Conservation (phyloP, 306 rosid genomes). For the Arachis hypogaea region DNA sequence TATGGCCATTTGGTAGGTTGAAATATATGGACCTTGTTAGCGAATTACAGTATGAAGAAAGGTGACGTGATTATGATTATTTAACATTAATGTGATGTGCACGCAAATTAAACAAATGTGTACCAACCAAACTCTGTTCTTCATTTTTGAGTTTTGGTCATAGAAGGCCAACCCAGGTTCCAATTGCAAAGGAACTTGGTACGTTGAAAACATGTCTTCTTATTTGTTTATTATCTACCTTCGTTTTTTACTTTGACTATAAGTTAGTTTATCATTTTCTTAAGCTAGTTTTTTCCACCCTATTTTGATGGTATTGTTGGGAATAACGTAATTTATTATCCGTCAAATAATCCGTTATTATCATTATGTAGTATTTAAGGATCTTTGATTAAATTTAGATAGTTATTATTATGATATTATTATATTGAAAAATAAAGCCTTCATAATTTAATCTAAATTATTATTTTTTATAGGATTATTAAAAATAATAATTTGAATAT, state of each 20-base stretch:
- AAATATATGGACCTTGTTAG: not conserved
- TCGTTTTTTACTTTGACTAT: not conserved
- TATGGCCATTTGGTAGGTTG: not conserved
- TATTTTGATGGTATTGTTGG: not conserved
- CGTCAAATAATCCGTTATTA: too few species aligned
- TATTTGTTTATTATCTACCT: not conserved
- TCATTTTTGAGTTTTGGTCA: constrained; percentile 6
- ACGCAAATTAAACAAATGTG: constrained; percentile 14
- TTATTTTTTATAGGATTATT: too few species aligned
- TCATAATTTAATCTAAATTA: too few species aligned
- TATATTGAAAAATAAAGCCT: too few species aligned
- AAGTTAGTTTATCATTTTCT: not conserved
- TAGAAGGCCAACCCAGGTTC: not conserved
- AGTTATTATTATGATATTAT: too few species aligned
- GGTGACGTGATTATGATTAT: constrained; percentile 1
- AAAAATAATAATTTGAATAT: too few species aligned
- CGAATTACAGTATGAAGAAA: not conserved
- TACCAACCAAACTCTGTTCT: constrained; percentile 9
- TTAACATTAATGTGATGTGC: not conserved
- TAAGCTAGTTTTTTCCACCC: not conserved
- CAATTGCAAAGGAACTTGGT: not conserved
- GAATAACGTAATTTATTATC: not conserved
- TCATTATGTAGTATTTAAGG: too few species aligned
- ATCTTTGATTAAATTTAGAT: too few species aligned
- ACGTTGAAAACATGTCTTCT: not conserved